Base-by-base conservation (phyloP, 192 early-diverging fungal genomes). In the Diversispora eburnea region DNA sequence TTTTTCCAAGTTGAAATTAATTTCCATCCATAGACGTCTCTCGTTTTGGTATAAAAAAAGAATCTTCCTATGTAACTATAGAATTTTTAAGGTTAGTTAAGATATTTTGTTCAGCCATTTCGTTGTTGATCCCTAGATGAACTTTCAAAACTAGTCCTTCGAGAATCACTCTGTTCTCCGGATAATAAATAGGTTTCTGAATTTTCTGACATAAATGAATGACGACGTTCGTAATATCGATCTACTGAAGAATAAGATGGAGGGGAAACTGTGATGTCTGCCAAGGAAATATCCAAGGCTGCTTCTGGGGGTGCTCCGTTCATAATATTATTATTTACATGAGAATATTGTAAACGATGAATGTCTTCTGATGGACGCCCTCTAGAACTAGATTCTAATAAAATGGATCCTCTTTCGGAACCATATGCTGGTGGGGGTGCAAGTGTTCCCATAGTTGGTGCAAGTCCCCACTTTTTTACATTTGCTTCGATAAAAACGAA, bases 401-500 rank as follows among this genome's bases (percentile, higher is more conserved):
- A 71, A 63, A 90, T 83, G 1, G 92, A 89, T 49, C 85, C 91
- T 65, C 87, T 77, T 77, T 91, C 86, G 49, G 83, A 85, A 13
- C 92, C 92, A 77, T 93, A 93, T 1, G 90, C 84, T 12, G 92
- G 92, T 25, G 92, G 92, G 41, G 92, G 92, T 17, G 82, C 80
- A 12, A 88, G 69, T 4, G 90, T 83, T 48, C 92, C 91, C 75
- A 88, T 85, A 7, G 87, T 77, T 9, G 91, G 90, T 0, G 89
- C 91, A 25, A 93, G 78, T 0, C 91, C 91, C 91, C 91, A 93
- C 65, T 90, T 89, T 82, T 91, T 92, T 48, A 93, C 90, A 72
- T 93, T 92, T 52, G 91, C 92, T 72, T 93, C 92, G 5, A 93
- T 84, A 81, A 93, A 93, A 7, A 93, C 92, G 78, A 92, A 93